A percentile compares a stretch with the other conserved stretches of the same genome.
Evolutionary conservation across 2,329 filamentous ascomycete species (phyloP).

Genomic region (Fusarium metavorans): DNA sequence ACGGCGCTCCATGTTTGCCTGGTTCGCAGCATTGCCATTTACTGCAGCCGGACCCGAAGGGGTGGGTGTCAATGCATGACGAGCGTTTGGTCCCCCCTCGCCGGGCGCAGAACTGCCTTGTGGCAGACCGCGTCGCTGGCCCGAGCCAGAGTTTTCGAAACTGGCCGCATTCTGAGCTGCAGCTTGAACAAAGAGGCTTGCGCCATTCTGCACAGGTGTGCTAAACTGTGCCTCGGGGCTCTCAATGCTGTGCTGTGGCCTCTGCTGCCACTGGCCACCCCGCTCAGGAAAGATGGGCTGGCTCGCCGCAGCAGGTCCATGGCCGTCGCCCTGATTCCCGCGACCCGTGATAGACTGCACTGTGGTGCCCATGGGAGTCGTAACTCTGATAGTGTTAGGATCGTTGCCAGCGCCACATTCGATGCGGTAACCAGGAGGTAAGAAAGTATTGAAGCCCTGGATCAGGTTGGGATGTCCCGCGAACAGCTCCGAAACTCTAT

Average conservation of each 20-base stretch:
- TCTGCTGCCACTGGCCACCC: constrained; percentile 68
- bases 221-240: constrained; percentile 74
- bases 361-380: constrained; percentile 97
- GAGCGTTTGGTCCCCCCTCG: constrained; percentile 57
- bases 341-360: constrained; percentile 83
- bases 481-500: constrained; percentile 94
- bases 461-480: constrained; percentile 95
- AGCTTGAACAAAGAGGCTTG: constrained; percentile 60
- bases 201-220: constrained; percentile 65
- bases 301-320: constrained; percentile 51
- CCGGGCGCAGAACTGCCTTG: constrained; percentile 49
- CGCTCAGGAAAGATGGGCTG: constrained; percentile 62
- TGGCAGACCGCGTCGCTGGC: constrained; percentile 48
- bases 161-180: constrained; percentile 51
- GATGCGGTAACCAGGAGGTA: constrained; percentile 95
- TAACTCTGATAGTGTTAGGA: constrained; percentile 95
- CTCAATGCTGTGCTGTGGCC: constrained; percentile 68
- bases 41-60: constrained; percentile 68
- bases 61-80: constrained; percentile 71
- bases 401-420: constrained; percentile 95
- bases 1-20: constrained; percentile 81
- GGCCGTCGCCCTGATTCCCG: constrained; percentile 59
- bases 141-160: constrained; percentile 48
- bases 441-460: constrained; percentile 97
- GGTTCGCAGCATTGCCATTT: constrained; percentile 70